A percentile compares a stretch with the other conserved stretches of the same genome.
Conservation (phyloP, 768 basidiomycete species). For the Sporobolomyces pararoseus region DNA sequence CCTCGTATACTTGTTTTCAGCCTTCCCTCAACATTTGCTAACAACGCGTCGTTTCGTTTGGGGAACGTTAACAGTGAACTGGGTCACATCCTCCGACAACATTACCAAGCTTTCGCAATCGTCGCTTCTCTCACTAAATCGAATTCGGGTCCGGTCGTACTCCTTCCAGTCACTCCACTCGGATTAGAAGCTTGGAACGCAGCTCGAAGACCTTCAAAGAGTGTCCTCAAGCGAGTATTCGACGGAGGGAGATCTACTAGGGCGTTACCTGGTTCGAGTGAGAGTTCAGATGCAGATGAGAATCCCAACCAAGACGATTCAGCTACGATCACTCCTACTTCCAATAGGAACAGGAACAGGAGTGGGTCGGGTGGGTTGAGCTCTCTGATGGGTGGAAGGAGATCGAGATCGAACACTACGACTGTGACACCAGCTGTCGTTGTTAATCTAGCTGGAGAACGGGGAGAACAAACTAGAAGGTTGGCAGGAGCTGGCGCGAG, state of each 20-base stretch:
- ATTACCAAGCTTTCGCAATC: conserved; percentile 34
- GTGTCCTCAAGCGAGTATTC: conserved; percentile 23
- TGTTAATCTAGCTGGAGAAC: neutral
- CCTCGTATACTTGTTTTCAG: neutral
- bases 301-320: neutral
- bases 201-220: conserved; percentile 20
- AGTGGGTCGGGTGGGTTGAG: conserved; percentile 1
- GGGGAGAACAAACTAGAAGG: conserved; percentile 7
- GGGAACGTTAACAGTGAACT: conserved; percentile 16
- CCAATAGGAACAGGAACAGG: neutral
- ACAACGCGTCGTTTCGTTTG: no score
- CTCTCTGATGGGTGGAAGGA: conserved; percentile 5
- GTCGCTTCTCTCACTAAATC: conserved; percentile 20
- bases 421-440: neutral
- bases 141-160: conserved; percentile 5
- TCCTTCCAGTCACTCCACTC: conserved; percentile 17
- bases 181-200: conserved; percentile 37
- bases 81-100: conserved; percentile 10
- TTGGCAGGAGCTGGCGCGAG: conserved; percentile 22
- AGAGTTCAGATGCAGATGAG: conserved; percentile 12
- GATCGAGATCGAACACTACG: conserved; percentile 19
- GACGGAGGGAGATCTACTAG: neutral
- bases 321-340: conserved; percentile 2
- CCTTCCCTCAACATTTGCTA: no score
- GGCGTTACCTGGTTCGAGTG: no score